Percentiles rank a stretch among this genome's conserved stretches.
Conservation (phyloP, 768 basidiomycete genomes). For the Mycena venus region DNA sequence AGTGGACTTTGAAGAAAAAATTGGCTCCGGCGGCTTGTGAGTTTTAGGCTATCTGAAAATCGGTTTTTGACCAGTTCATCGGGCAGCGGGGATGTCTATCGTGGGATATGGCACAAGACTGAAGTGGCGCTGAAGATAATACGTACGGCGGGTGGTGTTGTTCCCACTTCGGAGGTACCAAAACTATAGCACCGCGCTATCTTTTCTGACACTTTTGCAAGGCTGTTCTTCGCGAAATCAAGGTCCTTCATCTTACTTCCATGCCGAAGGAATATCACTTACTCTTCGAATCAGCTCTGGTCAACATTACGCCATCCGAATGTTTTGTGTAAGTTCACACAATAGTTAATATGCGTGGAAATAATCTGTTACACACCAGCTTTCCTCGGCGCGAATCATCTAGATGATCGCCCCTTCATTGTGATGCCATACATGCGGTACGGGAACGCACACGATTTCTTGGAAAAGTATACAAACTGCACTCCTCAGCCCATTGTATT, state of each 20-base stretch:
- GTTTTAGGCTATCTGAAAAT: not conserved
- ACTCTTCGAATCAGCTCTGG: slow-evolving; percentile 21
- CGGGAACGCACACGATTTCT: slow-evolving; percentile 28
- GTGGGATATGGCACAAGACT: slow-evolving; percentile 29
- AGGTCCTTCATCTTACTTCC: not conserved
- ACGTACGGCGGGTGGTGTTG: slow-evolving; percentile 2
- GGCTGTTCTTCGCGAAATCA: not conserved
- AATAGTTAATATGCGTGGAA: not conserved
- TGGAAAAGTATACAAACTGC: not conserved
- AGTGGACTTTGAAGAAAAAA: slow-evolving; percentile 55
- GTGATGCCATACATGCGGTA: slow-evolving; percentile 30
- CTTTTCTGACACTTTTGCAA: not conserved
- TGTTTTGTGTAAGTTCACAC: not conserved
- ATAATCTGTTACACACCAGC: too few species aligned
- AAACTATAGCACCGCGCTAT: too few species aligned
- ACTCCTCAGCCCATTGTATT: slow-evolving; percentile 3
- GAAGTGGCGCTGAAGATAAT: slow-evolving; percentile 32
- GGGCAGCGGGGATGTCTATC: slow-evolving; percentile 26
- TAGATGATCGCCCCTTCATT: slow-evolving; percentile 30
- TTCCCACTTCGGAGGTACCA: not conserved
- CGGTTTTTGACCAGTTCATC: not conserved
- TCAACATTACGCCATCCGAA: slow-evolving; percentile 26
- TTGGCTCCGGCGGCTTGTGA: slow-evolving; percentile 45
- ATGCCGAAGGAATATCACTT: not conserved
- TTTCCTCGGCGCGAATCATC: slow-evolving; percentile 30